A percentile compares a stretch with the other conserved stretches of the same genome.
phyloP scores from a whole-genome alignment of 2,329 filamentous ascomycete genomes.

The Laburnicola sp. region DNA sequence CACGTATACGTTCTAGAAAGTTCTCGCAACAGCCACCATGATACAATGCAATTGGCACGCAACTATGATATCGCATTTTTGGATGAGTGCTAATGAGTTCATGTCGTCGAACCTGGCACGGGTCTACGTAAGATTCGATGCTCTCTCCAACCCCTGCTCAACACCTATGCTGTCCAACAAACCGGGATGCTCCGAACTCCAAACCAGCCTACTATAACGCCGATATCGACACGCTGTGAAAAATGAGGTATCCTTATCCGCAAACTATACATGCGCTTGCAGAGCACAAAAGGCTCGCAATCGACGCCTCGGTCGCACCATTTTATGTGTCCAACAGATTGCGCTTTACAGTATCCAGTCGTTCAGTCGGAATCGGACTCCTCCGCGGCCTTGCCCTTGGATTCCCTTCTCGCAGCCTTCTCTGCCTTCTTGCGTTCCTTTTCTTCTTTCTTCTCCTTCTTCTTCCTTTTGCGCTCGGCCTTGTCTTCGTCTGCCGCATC shows the following conservation, averaged over 20 bases:
- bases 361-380: slow-evolving; percentile 40
- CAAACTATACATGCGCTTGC: slow-evolving; percentile 25
- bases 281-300: slow-evolving; percentile 11
- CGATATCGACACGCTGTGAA: slow-evolving; percentile 37
- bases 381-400: slow-evolving; percentile 37
- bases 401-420: slow-evolving; percentile 34
- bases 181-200: slow-evolving; percentile 41
- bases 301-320: slow-evolving; percentile 1
- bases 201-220: slow-evolving; percentile 33
- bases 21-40: slow-evolving; percentile 22
- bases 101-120: slow-evolving; percentile 19
- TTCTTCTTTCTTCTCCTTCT: slow-evolving; percentile 68
- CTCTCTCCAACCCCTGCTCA: slow-evolving; percentile 27
- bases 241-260: slow-evolving; percentile 27
- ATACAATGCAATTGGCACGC: slow-evolving; percentile 14
- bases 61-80: slow-evolving; percentile 12
- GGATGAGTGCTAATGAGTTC: slow-evolving; percentile 17
- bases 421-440: slow-evolving; percentile 34
- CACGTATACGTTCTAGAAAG: slow-evolving; percentile 37
- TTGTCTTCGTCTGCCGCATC: slow-evolving; percentile 52
- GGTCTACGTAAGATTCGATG: slow-evolving; percentile 22
- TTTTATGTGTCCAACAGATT: slow-evolving; percentile 21
- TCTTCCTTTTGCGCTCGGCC: slow-evolving; percentile 62
- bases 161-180: slow-evolving; percentile 30
- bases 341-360: slow-evolving; percentile 18